These are phyloP conservation scores for Sclerospora graminicola DNA, from an alignment of 352 stramenopile species.

Conservation along the genomic window DNA sequence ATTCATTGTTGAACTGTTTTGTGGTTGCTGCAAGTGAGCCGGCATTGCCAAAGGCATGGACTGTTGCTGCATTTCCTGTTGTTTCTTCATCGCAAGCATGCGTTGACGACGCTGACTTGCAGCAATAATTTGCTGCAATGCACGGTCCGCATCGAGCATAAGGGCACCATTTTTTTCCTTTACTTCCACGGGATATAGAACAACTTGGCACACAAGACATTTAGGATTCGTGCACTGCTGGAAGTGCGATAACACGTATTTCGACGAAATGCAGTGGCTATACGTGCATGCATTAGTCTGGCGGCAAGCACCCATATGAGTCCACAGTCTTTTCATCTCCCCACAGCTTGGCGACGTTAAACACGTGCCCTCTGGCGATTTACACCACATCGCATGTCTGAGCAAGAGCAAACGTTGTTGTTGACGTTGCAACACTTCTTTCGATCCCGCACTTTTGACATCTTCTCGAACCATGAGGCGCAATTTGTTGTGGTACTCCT, in stretches of 20 bases:
- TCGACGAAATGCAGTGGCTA: conserved; percentile 97
- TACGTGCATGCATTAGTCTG: conserved; percentile 94
- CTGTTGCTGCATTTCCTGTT: conserved; percentile 24
- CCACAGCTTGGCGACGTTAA: conserved; percentile 93
- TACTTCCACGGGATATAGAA: conserved; percentile 95
- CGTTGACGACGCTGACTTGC: conserved; percentile 49
- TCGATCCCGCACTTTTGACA: conserved; percentile 58
- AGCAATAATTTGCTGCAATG: conserved; percentile 69
- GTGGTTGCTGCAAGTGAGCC: conserved; percentile 19
- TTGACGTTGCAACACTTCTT: conserved; percentile 96
- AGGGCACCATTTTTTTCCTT: conserved; percentile 85
- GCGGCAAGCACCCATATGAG: conserved; percentile 97
- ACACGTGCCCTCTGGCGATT: conserved; percentile 89
- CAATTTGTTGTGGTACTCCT: conserved; percentile 79
- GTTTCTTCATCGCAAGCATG: conserved; percentile 34
- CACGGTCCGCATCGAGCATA: conserved; percentile 71
- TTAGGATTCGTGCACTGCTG: conserved; percentile 96
- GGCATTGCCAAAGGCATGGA: conserved; percentile 17
- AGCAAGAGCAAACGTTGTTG: conserved; percentile 96
- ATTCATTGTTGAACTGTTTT: conserved; percentile 10
- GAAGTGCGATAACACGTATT: conserved; percentile 98
- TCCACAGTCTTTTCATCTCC: conserved; percentile 97
- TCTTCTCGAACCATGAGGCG: conserved; percentile 72
- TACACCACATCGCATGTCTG: conserved; percentile 97
- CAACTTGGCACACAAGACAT: conserved; percentile 95